phyloP scores from a whole-genome alignment of 768 basidiomycete species.

The Coprinellus micaceus region DNA sequence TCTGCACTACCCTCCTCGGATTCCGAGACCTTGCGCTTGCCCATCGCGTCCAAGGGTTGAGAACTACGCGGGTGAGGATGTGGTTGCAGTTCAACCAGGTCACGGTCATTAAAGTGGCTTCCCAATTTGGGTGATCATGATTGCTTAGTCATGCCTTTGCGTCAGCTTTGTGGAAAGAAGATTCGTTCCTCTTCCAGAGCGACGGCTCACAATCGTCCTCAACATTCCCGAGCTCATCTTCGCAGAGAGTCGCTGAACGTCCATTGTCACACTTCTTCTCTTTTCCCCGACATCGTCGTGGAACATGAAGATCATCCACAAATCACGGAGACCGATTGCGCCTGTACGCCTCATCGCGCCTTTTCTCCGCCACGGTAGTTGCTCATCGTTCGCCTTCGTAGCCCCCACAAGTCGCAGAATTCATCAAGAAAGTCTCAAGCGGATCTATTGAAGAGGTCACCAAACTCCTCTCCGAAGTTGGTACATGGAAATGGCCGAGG shows the following conservation, averaged over 20 bases:
- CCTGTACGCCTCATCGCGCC: conserved; percentile 50
- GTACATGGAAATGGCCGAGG: conserved; percentile 90
- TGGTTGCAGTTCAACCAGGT: neutral
- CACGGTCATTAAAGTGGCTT: neutral
- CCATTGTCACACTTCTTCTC: neutral
- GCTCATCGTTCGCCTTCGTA: conserved; percentile 29
- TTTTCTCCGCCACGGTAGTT: conserved; percentile 16
- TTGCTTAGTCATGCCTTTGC: conserved; percentile 28
- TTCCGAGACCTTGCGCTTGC: conserved; percentile 22
- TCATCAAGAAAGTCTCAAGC: conserved; percentile 66
- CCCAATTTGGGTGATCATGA: neutral
- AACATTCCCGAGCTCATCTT: conserved; percentile 1
- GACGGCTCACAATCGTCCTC: conserved; percentile 3
- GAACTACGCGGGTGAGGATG: neutral
- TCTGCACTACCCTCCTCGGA: conserved; percentile 8
- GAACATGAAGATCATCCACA: conserved; percentile 86
- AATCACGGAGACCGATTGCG: conserved; percentile 75
- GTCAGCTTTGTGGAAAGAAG: conserved; percentile 26
- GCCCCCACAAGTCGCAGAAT: conserved; percentile 77
- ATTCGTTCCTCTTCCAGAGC: neutral
- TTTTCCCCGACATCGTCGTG: conserved; percentile 45
- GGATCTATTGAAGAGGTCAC: conserved; percentile 72
- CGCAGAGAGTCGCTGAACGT: neutral
- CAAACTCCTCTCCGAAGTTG: conserved; percentile 61
- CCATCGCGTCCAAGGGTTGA: conserved; percentile 18